phyloP scores from a whole-genome alignment of 495 filamentous ascomycete genomes.

The Penicillium turbatum region DNA sequence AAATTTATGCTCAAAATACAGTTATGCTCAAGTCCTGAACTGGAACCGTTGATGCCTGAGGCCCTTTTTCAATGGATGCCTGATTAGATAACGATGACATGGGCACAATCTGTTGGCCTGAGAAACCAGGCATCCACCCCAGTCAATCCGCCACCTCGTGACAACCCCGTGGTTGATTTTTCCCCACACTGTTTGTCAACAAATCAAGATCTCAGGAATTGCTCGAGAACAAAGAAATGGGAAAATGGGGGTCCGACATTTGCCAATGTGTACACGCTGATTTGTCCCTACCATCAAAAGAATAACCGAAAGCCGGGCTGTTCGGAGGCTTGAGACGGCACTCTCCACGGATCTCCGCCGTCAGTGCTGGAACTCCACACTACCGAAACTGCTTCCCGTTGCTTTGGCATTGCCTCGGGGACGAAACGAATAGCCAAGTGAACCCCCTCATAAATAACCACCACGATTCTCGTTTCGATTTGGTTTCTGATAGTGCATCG shows the following conservation, averaged over 20 bases:
- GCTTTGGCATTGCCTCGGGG: slow-evolving; percentile 7
- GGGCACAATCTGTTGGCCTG: neutral
- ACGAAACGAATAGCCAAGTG: neutral
- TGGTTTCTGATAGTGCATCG: neutral
- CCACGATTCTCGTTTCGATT: neutral
- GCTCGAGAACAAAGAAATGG: neutral
- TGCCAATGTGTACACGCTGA: neutral
- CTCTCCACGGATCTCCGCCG: slow-evolving; percentile 9
- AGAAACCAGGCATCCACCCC: neutral
- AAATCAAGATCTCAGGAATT: slow-evolving; percentile 3
- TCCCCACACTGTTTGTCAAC: neutral
- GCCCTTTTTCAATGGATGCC: neutral
- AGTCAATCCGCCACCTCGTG: neutral
- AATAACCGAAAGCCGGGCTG: slow-evolving; percentile 3
- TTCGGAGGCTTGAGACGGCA: slow-evolving; percentile 7
- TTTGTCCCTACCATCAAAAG: neutral
- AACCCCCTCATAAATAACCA: slow-evolving; percentile 6
- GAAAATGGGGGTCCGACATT: neutral
- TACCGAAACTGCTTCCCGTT: slow-evolving; percentile 11
- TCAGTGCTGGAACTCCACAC: slow-evolving; percentile 6
- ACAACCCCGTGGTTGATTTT: neutral
- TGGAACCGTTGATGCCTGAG: neutral
- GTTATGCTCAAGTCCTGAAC: neutral
- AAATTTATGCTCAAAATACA: neutral
- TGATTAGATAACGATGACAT: neutral